Percentiles rank a stretch among this genome's conserved stretches.
phyloP scores from a whole-genome alignment of 176 grass and related monocot species.

The Chrysopogon serrulatus region DNA sequence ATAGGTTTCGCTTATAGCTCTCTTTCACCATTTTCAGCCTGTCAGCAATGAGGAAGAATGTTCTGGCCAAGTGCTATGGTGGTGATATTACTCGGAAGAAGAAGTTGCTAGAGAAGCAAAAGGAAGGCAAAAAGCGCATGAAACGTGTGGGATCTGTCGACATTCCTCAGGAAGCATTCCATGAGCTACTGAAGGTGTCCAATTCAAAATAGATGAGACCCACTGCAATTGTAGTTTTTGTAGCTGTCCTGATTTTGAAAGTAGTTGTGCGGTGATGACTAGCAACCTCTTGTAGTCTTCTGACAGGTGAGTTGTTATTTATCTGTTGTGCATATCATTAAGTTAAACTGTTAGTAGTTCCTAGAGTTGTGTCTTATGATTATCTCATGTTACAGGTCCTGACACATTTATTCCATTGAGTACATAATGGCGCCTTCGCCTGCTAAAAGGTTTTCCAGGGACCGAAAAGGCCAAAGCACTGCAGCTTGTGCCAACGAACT shows the following conservation, averaged over 20 bases:
- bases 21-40: conserved; percentile 50
- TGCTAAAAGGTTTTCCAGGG: background rate
- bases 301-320: conserved; percentile 9
- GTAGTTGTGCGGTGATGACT: background rate
- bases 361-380: background rate
- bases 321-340: background rate
- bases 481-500: background rate
- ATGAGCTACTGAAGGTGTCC: conserved; percentile 80
- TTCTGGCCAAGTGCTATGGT: conserved; percentile 98
- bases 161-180: conserved; percentile 95
- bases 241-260: background rate
- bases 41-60: conserved; percentile 98
- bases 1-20: background rate
- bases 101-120: conserved; percentile 97
- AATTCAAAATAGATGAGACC: conserved; percentile 49
- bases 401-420: background rate
- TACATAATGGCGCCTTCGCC: background rate
- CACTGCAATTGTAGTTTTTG: background rate
- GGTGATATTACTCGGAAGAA: conserved; percentile 93
- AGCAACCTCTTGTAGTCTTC: background rate
- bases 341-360: background rate
- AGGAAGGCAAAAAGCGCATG: conserved; percentile 99
- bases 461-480: too few species aligned
- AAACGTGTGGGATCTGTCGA: conserved; percentile 98
- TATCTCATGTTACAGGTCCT: conserved; percentile 7